Conservation (phyloP, 2,329 filamentous ascomycete genomes). For the Thelonectria rubi region DNA sequence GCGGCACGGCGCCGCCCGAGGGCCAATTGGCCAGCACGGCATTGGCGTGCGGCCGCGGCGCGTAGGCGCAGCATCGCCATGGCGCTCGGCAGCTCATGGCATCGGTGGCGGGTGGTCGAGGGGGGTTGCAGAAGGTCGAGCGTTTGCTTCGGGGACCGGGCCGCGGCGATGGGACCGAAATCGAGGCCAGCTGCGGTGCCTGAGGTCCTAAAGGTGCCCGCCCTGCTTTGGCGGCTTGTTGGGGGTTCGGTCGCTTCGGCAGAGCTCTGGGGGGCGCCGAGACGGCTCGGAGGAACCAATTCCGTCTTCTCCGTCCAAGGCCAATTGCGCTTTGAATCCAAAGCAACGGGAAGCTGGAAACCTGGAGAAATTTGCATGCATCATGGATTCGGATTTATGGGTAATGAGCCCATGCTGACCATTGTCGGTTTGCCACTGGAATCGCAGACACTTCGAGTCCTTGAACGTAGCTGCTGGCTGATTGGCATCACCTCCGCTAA, state of each 20-base stretch:
- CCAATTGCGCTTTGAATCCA: neutral
- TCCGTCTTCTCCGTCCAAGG: no score
- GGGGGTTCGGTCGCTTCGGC: conserved; percentile 20
- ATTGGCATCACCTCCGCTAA: conserved; percentile 38
- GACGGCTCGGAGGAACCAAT: no score
- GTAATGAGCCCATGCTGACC: conserved; percentile 18
- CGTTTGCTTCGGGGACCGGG: conserved; percentile 27
- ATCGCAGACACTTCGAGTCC: neutral
- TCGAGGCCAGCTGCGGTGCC: conserved; percentile 31
- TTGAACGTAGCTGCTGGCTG: neutral
- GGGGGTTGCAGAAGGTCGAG: conserved; percentile 17
- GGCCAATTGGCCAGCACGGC: conserved; percentile 30
- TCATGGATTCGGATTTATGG: conserved; percentile 21
- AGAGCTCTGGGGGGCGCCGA: neutral
- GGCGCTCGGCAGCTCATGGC: conserved; percentile 47
- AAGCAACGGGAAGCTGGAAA: conserved; percentile 1
- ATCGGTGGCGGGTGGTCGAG: conserved; percentile 23
- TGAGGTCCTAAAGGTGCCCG: no score
- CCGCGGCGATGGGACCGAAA: conserved; percentile 25
- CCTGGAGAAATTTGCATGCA: conserved; percentile 15
- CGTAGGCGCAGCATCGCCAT: conserved; percentile 44
- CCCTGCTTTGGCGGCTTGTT: neutral
- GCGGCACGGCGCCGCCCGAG: conserved; percentile 21
- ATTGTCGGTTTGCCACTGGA: neutral
- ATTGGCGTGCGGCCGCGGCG: conserved; percentile 30